These are phyloP conservation scores for Amanita exitialis DNA, from an alignment of 768 basidiomycete genomes.

Conservation along the genomic window DNA sequence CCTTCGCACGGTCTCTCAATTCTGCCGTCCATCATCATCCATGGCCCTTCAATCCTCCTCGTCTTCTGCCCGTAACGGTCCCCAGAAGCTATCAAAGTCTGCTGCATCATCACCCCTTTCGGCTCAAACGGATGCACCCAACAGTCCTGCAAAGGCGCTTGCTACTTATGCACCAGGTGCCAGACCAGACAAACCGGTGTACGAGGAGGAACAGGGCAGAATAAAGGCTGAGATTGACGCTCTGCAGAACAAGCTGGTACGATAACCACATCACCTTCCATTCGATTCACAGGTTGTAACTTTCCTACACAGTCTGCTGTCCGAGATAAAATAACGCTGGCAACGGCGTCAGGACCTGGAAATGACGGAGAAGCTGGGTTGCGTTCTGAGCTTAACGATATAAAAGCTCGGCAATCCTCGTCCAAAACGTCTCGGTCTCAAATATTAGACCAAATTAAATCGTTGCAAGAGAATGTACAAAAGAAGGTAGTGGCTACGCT, in stretches of 20 bases:
- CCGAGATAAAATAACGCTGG: slow-evolving; percentile 64
- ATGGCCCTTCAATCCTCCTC: slow-evolving; percentile 49
- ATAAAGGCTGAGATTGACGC: slow-evolving; percentile 79
- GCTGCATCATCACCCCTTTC: neutral
- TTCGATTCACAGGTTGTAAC: slow-evolving; percentile 7
- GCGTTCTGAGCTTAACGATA: slow-evolving; percentile 68
- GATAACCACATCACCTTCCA: slow-evolving; percentile 20
- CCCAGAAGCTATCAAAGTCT: slow-evolving; percentile 4
- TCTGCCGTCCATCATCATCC: slow-evolving; percentile 11
- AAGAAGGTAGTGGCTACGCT: slow-evolving; percentile 60
- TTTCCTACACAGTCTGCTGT: slow-evolving; percentile 42
- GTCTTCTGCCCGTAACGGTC: slow-evolving; percentile 28
- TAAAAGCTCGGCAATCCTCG: slow-evolving; percentile 71
- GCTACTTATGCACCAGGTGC: slow-evolving; percentile 40
- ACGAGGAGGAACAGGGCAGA: slow-evolving; percentile 77
- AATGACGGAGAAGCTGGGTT: slow-evolving; percentile 68
- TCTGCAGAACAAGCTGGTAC: slow-evolving; percentile 70
- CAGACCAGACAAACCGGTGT: slow-evolving; percentile 79
- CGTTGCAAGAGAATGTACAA: slow-evolving; percentile 64
- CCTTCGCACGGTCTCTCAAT: slow-evolving; percentile 4
- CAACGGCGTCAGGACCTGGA: slow-evolving; percentile 48
- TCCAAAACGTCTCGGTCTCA: slow-evolving; percentile 65
- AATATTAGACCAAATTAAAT: slow-evolving; percentile 69
- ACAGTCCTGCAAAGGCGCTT: slow-evolving; percentile 26
- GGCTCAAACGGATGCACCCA: neutral